phyloP scores from a whole-genome alignment of 495 filamentous ascomycete species.

The Evansstolkia leycettana region DNA sequence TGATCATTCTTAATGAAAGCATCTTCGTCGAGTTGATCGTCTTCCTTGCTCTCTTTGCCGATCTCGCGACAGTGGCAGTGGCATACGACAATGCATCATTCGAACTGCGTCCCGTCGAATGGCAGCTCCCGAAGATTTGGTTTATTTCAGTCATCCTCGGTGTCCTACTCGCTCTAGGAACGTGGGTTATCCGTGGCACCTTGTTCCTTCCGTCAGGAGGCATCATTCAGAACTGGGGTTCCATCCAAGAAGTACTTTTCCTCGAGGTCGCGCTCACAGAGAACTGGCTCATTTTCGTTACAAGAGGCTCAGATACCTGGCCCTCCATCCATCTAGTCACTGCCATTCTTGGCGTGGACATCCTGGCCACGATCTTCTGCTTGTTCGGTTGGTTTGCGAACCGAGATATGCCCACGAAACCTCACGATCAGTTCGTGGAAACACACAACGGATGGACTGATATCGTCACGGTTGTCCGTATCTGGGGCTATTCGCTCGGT shows the following conservation, averaged over 20 bases:
- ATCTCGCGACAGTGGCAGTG: constrained; percentile 62
- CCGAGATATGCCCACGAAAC: constrained; percentile 30
- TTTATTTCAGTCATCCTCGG: constrained; percentile 56
- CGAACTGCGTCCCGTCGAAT: constrained; percentile 58
- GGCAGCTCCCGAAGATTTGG: constrained; percentile 70
- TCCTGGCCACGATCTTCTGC: constrained; percentile 56
- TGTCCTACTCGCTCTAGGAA: constrained; percentile 50
- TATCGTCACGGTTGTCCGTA: constrained; percentile 65
- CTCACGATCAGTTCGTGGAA: constrained; percentile 26
- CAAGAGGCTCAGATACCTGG: constrained; percentile 51
- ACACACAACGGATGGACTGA: constrained; percentile 52
- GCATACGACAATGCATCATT: constrained; percentile 64
- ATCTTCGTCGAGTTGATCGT: constrained; percentile 55
- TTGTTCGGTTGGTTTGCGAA: constrained; percentile 60
- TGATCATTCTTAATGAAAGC: constrained; percentile 63
- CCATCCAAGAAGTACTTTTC: constrained; percentile 59
- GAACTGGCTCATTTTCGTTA: constrained; percentile 71
- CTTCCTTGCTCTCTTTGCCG: constrained; percentile 62
- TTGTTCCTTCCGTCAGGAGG: constrained; percentile 56
- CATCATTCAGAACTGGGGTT: constrained; percentile 57
- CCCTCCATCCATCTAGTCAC: constrained; percentile 55
- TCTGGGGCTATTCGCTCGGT: constrained; percentile 64
- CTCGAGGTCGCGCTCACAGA: constrained; percentile 60
- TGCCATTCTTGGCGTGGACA: constrained; percentile 56
- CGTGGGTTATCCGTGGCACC: constrained; percentile 55